Conservation (phyloP, 306 rosid genomes). For the Rosa multiflora region DNA sequence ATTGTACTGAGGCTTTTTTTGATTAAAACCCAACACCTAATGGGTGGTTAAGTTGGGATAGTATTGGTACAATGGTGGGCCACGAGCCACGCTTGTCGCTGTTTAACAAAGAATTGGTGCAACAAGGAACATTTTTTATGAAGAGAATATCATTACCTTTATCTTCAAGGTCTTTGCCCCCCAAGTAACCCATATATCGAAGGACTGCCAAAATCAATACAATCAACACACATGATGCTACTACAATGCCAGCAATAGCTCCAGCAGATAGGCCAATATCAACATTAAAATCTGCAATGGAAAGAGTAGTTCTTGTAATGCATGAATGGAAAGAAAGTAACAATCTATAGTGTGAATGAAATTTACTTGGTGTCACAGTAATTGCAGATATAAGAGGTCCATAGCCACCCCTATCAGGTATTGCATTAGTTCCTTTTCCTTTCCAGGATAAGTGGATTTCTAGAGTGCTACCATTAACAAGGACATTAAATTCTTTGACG, state of each 20-base stretch:
- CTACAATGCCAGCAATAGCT: constrained; percentile 64
- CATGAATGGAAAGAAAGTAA: neutral
- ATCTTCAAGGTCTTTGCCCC: constrained; percentile 45
- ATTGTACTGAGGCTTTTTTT: too few relatives aligned
- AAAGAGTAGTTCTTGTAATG: constrained; percentile 12
- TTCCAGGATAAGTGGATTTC: constrained; percentile 74
- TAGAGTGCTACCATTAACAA: constrained; percentile 51
- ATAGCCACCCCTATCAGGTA: constrained; percentile 66
- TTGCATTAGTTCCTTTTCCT: constrained; percentile 73
- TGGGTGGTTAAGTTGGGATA: too few relatives aligned
- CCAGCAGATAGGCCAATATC: constrained; percentile 46
- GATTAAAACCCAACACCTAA: too few relatives aligned
- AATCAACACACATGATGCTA: constrained; percentile 37
- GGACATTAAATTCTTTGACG: constrained; percentile 35
- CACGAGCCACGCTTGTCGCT: too few relatives aligned
- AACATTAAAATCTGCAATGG: constrained; percentile 45
- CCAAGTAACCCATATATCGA: constrained; percentile 46
- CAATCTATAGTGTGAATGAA: constrained; percentile 1
- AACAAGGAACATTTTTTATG: neutral
- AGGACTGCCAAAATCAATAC: constrained; percentile 43
- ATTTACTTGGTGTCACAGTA: constrained; percentile 64
- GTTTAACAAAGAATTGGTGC: neutral
- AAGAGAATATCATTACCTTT: constrained; percentile 42
- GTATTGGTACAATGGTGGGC: too few relatives aligned
- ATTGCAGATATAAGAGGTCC: constrained; percentile 90